A percentile compares a stretch with the other conserved stretches of the same genome.
Evolutionary conservation across 2,329 filamentous ascomycete genomes (phyloP).

Genomic region (Pseudogymnoascus sp.): DNA sequence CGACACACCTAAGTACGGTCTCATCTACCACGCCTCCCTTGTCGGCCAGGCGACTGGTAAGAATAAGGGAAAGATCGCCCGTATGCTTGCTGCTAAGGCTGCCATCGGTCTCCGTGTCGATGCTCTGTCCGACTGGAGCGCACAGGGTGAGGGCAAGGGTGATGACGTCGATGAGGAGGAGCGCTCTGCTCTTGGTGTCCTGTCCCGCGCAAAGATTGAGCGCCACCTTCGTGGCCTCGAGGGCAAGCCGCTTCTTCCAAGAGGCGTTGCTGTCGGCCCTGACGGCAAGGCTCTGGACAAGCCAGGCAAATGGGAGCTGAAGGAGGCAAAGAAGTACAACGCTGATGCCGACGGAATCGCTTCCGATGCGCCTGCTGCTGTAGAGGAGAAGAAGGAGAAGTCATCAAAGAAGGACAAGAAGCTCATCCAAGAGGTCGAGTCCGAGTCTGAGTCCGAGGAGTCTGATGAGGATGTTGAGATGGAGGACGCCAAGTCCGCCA

Average conservation of each 20-base stretch:
- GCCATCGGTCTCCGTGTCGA: conserved; percentile 90
- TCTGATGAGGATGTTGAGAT: conserved; percentile 22
- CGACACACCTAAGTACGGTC: conserved; percentile 96
- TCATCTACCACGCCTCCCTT: conserved; percentile 85
- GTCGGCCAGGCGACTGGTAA: conserved; percentile 95
- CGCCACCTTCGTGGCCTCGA: conserved; percentile 70
- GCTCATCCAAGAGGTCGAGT: conserved; percentile 24
- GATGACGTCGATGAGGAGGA: conserved; percentile 76
- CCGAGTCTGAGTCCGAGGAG: conserved; percentile 14
- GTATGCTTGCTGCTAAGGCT: conserved; percentile 89
- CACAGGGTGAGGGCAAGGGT: conserved; percentile 55
- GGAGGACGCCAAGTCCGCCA: conserved; percentile 27
- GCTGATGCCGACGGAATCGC: conserved; percentile 80
- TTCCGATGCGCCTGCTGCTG: conserved; percentile 55
- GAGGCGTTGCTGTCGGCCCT: conserved; percentile 66
- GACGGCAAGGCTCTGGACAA: conserved; percentile 54
- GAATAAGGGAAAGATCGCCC: conserved; percentile 99
- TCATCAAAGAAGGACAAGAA: conserved; percentile 39
- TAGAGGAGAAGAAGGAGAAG: conserved; percentile 41
- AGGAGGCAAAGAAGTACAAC: conserved; percentile 92
- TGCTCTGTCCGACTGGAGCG: conserved; percentile 70
- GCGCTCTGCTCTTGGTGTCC: conserved; percentile 70
- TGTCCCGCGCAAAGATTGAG: conserved; percentile 65
- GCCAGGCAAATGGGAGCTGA: conserved; percentile 79
- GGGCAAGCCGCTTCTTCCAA: conserved; percentile 77